Evolutionary conservation across 1,284 basidiomycete species (phyloP).

Genomic region (Pseudozyma tsukubaensis): DNA sequence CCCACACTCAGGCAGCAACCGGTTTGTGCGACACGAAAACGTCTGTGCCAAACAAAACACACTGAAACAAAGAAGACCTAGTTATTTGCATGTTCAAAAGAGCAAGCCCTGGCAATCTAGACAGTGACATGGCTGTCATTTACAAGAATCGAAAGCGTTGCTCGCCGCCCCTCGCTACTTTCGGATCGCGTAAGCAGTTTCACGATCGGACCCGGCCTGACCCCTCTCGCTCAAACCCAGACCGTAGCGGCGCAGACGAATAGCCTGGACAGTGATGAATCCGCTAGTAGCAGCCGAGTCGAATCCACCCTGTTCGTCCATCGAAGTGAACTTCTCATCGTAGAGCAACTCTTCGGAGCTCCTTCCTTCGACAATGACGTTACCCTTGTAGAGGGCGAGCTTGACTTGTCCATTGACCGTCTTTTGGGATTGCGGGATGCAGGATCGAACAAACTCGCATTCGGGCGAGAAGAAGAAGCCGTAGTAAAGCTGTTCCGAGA

Average conservation of each 20-base stretch:
- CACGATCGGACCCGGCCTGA: constrained; percentile 55
- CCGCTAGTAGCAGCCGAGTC: constrained; percentile 71
- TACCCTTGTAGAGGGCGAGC: constrained; percentile 94
- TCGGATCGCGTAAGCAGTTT: constrained; percentile 61
- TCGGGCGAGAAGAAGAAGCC: constrained; percentile 95
- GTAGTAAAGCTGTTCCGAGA: constrained; percentile 94
- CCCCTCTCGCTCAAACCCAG: constrained; percentile 59
- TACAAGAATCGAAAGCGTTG: not conserved
- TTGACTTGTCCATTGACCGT: constrained; percentile 94
- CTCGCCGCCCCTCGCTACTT: constrained; percentile 14
- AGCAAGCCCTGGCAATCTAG: no score
- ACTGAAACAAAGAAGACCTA: no score
- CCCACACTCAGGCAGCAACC: no score
- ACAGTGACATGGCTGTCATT: not conserved
- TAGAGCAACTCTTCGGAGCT: constrained; percentile 89
- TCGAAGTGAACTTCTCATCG: constrained; percentile 95
- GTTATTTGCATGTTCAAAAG: no score
- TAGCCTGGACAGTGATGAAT: constrained; percentile 67
- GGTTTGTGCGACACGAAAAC: no score
- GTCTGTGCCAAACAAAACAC: no score
- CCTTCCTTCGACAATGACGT: constrained; percentile 92
- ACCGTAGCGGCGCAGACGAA: constrained; percentile 65
- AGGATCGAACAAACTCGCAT: constrained; percentile 82
- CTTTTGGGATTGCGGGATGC: constrained; percentile 87
- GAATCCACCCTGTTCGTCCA: constrained; percentile 99